Percentiles rank a stretch among this genome's conserved stretches.
These are phyloP conservation scores for Suillus paluster DNA, from an alignment of 768 basidiomycete species.

Conservation along the genomic window DNA sequence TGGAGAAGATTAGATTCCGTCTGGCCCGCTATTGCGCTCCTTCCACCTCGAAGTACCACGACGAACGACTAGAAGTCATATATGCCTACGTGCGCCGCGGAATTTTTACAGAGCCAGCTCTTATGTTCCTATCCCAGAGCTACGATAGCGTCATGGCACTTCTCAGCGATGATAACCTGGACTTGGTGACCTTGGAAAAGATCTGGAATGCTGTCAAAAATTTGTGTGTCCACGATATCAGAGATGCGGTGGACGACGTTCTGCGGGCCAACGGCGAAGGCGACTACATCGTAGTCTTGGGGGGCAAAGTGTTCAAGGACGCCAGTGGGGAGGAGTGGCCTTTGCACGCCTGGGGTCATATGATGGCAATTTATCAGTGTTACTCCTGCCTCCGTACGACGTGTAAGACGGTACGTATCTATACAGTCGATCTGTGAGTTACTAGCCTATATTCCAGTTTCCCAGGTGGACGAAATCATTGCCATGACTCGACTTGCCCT, in stretches of 20 bases:
- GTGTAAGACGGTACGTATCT: conserved; percentile 33
- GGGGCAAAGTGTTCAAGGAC: conserved; percentile 39
- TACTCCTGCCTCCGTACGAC: conserved; percentile 37
- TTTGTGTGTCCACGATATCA: conserved; percentile 34
- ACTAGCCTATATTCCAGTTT: background rate
- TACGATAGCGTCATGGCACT: conserved; percentile 35
- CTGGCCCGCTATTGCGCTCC: conserved; percentile 41
- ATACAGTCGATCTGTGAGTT: background rate
- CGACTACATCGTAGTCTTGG: conserved; percentile 36
- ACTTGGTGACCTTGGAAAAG: conserved; percentile 36
- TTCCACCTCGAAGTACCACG: conserved; percentile 32
- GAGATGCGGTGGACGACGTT: conserved; percentile 36
- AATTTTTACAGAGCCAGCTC: conserved; percentile 40
- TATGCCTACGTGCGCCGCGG: conserved; percentile 42
- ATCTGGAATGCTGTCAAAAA: conserved; percentile 36
- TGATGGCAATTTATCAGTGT: conserved; percentile 33
- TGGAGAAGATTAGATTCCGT: conserved; percentile 37
- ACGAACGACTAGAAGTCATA: conserved; percentile 40
- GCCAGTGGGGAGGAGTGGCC: conserved; percentile 32
- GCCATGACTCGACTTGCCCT: conserved; percentile 34
- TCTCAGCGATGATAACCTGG: conserved; percentile 34
- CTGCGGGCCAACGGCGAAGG: conserved; percentile 28
- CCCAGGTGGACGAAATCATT: conserved; percentile 35
- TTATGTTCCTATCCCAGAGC: conserved; percentile 42
- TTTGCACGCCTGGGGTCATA: conserved; percentile 41